phyloP scores from a whole-genome alignment of 2,329 filamentous ascomycete genomes.

The Ambrosiella cleistominuta region DNA sequence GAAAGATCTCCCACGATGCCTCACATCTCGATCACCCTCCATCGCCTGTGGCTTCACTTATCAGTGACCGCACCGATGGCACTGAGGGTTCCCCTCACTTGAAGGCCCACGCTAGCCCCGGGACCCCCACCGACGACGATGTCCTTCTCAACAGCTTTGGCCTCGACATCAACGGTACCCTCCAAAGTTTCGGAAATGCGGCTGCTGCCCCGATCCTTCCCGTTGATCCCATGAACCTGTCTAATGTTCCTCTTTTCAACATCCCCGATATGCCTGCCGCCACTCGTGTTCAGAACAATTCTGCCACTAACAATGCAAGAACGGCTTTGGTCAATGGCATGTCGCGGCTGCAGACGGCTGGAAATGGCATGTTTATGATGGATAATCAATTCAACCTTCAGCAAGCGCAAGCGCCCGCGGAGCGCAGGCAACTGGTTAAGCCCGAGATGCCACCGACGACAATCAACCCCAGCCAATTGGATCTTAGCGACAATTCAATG shows the following conservation, averaged over 20 bases:
- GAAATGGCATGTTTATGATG: too few relatives aligned
- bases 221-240: too few relatives aligned
- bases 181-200: too few relatives aligned
- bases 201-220: too few relatives aligned
- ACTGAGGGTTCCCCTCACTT: background rate
- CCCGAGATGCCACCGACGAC: constrained; percentile 1
- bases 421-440: background rate
- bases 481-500: background rate
- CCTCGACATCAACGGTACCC: background rate
- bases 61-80: constrained; percentile 4
- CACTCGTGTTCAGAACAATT: too few relatives aligned
- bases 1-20: too few relatives aligned
- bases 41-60: background rate
- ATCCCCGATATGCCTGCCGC: too few relatives aligned
- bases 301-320: too few relatives aligned
- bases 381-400: background rate
- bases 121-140: background rate
- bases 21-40: background rate
- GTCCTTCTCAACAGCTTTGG: background rate
- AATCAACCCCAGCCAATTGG: constrained; percentile 8
- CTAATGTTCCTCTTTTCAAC: too few relatives aligned
- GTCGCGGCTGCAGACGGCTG: too few relatives aligned
- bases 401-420: background rate
- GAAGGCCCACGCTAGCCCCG: background rate
- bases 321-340: too few relatives aligned